A percentile compares a stretch with the other conserved stretches of the same genome.
These are phyloP conservation scores for Phlebiopsis gigantea DNA, from an alignment of 768 basidiomycete genomes.

Conservation along the genomic window DNA sequence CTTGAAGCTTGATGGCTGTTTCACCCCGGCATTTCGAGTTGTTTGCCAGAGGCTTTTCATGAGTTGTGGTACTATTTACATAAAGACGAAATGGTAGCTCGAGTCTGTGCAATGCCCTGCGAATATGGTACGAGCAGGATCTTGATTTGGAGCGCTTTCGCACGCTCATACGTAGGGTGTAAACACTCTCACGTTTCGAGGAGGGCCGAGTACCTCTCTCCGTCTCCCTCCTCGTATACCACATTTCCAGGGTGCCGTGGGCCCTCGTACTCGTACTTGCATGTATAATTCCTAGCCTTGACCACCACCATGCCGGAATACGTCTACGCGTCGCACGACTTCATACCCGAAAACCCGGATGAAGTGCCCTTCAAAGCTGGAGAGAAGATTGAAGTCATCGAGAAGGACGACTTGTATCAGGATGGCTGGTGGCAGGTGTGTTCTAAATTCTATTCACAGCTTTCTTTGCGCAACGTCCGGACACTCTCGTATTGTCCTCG, in stretches of 20 bases:
- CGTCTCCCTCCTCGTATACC: not conserved
- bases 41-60: too few relatives aligned
- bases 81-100: too few relatives aligned
- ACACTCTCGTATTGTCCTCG: too few relatives aligned
- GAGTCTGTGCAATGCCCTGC: too few relatives aligned
- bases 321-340: slow-evolving; percentile 86
- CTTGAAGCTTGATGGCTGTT: too few relatives aligned
- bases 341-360: slow-evolving; percentile 89
- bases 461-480: too few relatives aligned
- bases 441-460: not conserved
- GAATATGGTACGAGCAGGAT: too few relatives aligned
- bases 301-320: slow-evolving; percentile 58
- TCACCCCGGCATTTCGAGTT: too few relatives aligned
- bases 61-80: too few relatives aligned
- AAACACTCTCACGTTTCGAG: not conserved
- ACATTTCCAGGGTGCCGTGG: not conserved
- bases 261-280: not conserved
- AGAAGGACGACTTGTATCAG: slow-evolving; percentile 87
- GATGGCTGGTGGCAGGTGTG: slow-evolving; percentile 96
- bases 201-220: not conserved
- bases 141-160: not conserved
- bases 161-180: not conserved
- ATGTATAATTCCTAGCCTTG: not conserved
- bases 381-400: slow-evolving; percentile 83
- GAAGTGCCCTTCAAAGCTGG: slow-evolving; percentile 84